Evolutionary conservation across 768 basidiomycete species (phyloP), one percentile per base, ranked within the genome.

Genomic region (Amyloporia xantha): DNA sequence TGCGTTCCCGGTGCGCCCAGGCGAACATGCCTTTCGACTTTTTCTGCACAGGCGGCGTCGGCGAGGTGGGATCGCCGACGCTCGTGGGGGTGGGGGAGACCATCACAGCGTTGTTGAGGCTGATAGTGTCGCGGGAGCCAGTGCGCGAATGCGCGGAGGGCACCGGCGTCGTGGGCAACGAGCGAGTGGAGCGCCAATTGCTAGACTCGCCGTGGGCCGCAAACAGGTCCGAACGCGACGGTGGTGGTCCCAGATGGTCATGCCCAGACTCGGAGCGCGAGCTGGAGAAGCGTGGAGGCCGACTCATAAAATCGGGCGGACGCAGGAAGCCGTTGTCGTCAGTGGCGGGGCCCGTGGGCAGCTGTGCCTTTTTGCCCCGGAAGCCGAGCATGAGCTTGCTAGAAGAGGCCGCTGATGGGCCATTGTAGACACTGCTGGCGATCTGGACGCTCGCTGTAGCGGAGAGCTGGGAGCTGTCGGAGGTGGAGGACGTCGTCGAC

Each of bases 151-250:
- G 27, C 17, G 47, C 26, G n/a, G 15, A 21, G 38, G 7, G 38
- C 12, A 6, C 20, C 9, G 38, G 7, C 30, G 30, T 62, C 13
- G 61, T 63, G 12, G 85, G 84, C 28, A 87, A 72, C 24, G 86
- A 87, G 53, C 75, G 77, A 24, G 82, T 81, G 15, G 84, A 84
- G 49, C 74, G 68, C 13, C 74, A 71, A 56, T 65, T 68, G 57
- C 64, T 64, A 21, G 74, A 74, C 58, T 78, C 81, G 21, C 66
- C 75, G 55, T 82, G 76, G 4, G 74, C 72, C 9, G 73, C 76
- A 62, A 87, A 86, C 48, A 86, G 72, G 37, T 80, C 74, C 1
- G 79, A 80, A 58, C 79, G 79, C 19, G 76, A 74, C 1, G 83
- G 83, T 1, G 84, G 81, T 3, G 80, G 82, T 27, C 72, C 73